A percentile compares a stretch with the other conserved stretches of the same genome.
These are phyloP conservation scores for Neoboletus magnificus DNA, from an alignment of 768 basidiomycete genomes.

Conservation along the genomic window DNA sequence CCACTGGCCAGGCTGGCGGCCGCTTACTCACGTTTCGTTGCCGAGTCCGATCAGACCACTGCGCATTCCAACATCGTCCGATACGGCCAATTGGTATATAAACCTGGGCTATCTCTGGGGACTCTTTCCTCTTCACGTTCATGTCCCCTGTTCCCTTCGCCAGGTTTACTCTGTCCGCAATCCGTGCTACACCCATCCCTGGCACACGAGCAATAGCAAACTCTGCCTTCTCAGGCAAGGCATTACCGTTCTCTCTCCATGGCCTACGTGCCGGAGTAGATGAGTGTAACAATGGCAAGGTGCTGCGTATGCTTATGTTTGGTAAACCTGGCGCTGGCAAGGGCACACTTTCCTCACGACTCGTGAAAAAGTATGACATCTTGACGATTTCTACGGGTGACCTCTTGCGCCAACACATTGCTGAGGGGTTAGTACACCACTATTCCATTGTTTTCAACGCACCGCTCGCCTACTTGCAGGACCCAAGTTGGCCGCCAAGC, in stretches of 20 bases:
- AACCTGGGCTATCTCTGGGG: background rate
- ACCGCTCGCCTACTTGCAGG: constrained; percentile 30
- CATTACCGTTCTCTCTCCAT: constrained; percentile 52
- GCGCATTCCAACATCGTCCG: constrained; percentile 11
- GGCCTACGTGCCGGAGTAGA: constrained; percentile 34
- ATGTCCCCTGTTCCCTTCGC: constrained; percentile 21
- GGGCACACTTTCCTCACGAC: constrained; percentile 74
- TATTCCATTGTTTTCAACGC: background rate
- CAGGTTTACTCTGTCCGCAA: constrained; percentile 11
- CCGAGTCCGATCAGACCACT: constrained; percentile 7
- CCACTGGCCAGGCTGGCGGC: background rate
- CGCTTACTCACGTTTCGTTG: constrained; percentile 1
- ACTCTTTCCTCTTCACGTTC: background rate
- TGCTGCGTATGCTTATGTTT: constrained; percentile 53
- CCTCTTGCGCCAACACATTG: constrained; percentile 79
- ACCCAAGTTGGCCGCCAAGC: constrained; percentile 73
- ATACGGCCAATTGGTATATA: constrained; percentile 20
- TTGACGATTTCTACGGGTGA: constrained; percentile 80
- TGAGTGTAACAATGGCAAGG: constrained; percentile 18
- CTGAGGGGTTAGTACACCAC: constrained; percentile 38
- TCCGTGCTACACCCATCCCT: constrained; percentile 8
- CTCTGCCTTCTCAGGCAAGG: constrained; percentile 35
- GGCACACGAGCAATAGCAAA: constrained; percentile 27
- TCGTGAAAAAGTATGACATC: constrained; percentile 80
- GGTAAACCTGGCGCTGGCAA: constrained; percentile 73